These are phyloP conservation scores for Podila horticola DNA, from an alignment of 192 early-diverging fungal genomes.

Conservation along the genomic window DNA sequence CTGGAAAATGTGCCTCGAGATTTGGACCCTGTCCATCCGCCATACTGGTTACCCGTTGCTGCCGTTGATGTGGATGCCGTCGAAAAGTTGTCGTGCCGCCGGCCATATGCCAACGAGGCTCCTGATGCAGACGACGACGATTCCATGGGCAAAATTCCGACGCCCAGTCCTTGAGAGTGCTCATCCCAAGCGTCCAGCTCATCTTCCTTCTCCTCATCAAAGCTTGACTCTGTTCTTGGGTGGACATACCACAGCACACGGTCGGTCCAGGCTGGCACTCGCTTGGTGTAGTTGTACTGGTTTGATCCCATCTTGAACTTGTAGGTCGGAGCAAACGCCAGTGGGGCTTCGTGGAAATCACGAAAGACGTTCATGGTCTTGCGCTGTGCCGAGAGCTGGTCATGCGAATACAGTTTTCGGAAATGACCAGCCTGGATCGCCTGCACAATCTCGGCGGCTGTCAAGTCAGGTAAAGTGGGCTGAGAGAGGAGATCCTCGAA, in stretches of 20 bases:
- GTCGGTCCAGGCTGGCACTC: slow-evolving; percentile 52
- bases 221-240: slow-evolving; percentile 16
- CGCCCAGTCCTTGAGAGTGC: slow-evolving; percentile 28
- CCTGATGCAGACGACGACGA: not conserved
- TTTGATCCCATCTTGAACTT: slow-evolving; percentile 45
- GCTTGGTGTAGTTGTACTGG: slow-evolving; percentile 29
- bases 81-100: not conserved
- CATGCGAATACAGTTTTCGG: slow-evolving; percentile 41
- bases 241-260: slow-evolving; percentile 48
- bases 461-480: slow-evolving; percentile 33
- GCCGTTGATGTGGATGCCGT: slow-evolving; percentile 1
- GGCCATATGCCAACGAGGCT: not conserved
- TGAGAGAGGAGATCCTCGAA: slow-evolving; percentile 28
- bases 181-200: slow-evolving; percentile 51
- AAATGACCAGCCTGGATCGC: slow-evolving; percentile 23
- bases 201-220: slow-evolving; percentile 28
- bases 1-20: slow-evolving; percentile 36
- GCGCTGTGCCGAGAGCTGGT: slow-evolving; percentile 52
- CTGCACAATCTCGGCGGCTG: slow-evolving; percentile 35
- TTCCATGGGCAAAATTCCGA: slow-evolving; percentile 21
- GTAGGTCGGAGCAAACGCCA: slow-evolving; percentile 52
- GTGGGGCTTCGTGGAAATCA: slow-evolving; percentile 42
- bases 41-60: not conserved
- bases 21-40: slow-evolving; percentile 7
- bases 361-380: slow-evolving; percentile 38